Evolutionary conservation across 495 filamentous ascomycete genomes (phyloP), one percentile per base, ranked within the genome.

Genomic region (Endocarpon pusillum): DNA sequence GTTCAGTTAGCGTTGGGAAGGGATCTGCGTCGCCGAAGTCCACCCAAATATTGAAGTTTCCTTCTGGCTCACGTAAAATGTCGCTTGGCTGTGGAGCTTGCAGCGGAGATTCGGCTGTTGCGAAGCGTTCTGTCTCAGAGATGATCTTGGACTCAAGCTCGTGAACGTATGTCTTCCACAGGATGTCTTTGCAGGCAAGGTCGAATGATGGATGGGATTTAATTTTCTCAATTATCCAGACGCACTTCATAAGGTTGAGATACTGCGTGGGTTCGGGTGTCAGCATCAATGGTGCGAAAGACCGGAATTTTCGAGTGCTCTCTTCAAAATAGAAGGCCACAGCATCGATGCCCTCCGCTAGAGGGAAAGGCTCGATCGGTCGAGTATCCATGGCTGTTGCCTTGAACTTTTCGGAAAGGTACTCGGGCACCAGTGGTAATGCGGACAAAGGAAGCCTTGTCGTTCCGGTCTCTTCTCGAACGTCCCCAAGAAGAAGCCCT

Each of bases 201-300:
- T n/a, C n/a, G n/a, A n/a, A n/a, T n/a, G n/a, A n/a, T n/a, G n/a
- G n/a, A n/a, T n/a, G n/a, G n/a, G n/a, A n/a, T n/a, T n/a, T n/a
- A n/a, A 37, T 15, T 17, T 37, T 32, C 2, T 20, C 9, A 2
- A 40, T 11, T 14, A 46, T 37, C 45, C 45, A 48, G 18, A 17
- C 36, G 19, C 36, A 39, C 26, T 48, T 48, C 1, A 45, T 18
- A 20, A 48, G 40, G 6, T 48, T 43, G 3, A 48, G 22, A 23
- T 40, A 48, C 21, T 48, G 45, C 3, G 29, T 19, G 20, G 29
- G 39, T 4, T 48, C 36, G 0, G 45, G 45, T 2, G 23, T 25
- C 5, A 5, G 4, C 5, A 4, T 5, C 14, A 31, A 17, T n/a
- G 12, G 4, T 14, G 5, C 7, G 12, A 5, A 7, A 14, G 28